Evolutionary conservation across 2,329 filamentous ascomycete genomes (phyloP).

Genomic region (Aaosphaeria pasadenensis): DNA sequence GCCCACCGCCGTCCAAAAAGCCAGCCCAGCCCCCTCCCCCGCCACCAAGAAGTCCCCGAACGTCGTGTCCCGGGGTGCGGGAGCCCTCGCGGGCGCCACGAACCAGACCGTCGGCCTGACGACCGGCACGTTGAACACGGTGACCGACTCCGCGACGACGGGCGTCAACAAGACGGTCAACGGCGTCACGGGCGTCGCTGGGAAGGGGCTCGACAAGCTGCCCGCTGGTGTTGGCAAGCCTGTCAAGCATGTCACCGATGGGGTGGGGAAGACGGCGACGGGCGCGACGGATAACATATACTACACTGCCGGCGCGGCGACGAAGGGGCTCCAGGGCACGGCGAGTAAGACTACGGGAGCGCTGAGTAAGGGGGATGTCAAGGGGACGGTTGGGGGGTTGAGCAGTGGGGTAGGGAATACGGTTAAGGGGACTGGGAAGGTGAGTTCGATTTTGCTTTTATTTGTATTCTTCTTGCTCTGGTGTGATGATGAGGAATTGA

Average conservation of each 20-base stretch:
- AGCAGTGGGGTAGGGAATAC: conserved; percentile 40
- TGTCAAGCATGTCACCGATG: conserved; percentile 39
- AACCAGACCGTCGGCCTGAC: conserved; percentile 37
- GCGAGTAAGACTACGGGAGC: conserved; percentile 44
- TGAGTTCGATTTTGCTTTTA: conserved; percentile 4
- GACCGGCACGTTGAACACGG: conserved; percentile 32
- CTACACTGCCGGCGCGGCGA: conserved; percentile 39
- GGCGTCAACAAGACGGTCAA: conserved; percentile 36
- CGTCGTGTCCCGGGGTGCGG: conserved; percentile 30
- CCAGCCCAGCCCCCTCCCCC: conserved; percentile 18
- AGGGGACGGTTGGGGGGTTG: conserved; percentile 36
- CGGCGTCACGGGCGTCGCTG: conserved; percentile 35
- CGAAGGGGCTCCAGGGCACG: conserved; percentile 42
- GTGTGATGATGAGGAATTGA: background rate
- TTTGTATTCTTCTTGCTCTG: background rate
- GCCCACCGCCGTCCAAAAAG: conserved; percentile 18
- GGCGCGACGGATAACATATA: conserved; percentile 39
- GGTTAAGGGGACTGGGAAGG: conserved; percentile 32
- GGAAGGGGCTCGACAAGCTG: conserved; percentile 35
- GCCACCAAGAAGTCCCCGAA: conserved; percentile 34
- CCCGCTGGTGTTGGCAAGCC: conserved; percentile 35
- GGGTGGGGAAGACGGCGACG: conserved; percentile 42
- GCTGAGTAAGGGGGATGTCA: conserved; percentile 42
- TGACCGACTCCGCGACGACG: conserved; percentile 36
- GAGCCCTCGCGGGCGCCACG: conserved; percentile 31